Percentiles rank a stretch among this genome's conserved stretches.
These are phyloP conservation scores for Lyophyllum atratum DNA, from an alignment of 768 basidiomycete species.

Conservation along the genomic window DNA sequence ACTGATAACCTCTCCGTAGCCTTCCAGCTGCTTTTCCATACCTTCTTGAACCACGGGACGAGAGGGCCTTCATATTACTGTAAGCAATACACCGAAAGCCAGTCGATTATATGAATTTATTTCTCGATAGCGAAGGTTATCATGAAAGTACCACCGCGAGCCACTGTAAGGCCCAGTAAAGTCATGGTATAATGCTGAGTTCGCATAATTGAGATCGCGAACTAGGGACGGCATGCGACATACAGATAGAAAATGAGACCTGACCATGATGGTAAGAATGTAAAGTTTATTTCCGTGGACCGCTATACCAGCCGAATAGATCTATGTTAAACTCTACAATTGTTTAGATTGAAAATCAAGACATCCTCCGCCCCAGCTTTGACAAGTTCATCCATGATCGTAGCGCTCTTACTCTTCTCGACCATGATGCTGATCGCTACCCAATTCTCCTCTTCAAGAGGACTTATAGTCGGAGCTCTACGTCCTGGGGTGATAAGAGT, in stretches of 20 bases:
- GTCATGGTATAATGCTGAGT: too few relatives aligned
- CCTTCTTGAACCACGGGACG: neutral
- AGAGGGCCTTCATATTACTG: neutral
- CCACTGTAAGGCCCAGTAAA: too few relatives aligned
- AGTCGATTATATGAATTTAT: neutral
- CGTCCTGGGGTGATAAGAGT: conserved; percentile 83
- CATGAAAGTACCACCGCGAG: too few relatives aligned
- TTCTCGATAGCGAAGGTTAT: too few relatives aligned
- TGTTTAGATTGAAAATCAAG: conserved; percentile 85
- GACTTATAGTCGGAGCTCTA: conserved; percentile 84
- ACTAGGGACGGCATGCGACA: too few relatives aligned
- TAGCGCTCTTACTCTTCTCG: conserved; percentile 76
- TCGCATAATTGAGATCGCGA: too few relatives aligned
- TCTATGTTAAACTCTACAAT: conserved; percentile 78
- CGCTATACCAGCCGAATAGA: neutral
- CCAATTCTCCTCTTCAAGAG: conserved; percentile 84
- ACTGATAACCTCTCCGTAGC: neutral
- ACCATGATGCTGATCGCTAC: conserved; percentile 93
- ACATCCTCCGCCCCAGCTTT: conserved; percentile 88
- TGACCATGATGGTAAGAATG: neutral
- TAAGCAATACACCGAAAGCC: neutral
- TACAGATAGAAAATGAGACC: neutral
- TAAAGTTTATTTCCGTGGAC: neutral
- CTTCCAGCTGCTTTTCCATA: neutral
- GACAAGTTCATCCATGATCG: conserved; percentile 87